phyloP scores from a whole-genome alignment of 2,329 filamentous ascomycete species.

The Talaromyces sp. region DNA sequence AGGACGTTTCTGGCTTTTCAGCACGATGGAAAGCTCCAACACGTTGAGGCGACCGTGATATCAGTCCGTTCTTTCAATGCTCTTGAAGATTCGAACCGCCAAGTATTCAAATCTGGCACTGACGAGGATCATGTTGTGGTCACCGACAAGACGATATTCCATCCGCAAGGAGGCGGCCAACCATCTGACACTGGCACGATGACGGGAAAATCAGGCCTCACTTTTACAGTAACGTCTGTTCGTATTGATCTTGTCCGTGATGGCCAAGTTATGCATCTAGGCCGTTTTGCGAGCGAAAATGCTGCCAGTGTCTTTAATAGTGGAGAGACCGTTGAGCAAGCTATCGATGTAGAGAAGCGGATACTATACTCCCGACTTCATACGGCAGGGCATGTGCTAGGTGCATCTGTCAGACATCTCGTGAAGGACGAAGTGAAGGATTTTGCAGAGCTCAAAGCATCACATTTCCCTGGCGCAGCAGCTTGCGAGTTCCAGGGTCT shows the following conservation, averaged over 20 bases:
- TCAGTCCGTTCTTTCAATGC: constrained; percentile 49
- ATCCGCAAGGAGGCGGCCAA: constrained; percentile 29
- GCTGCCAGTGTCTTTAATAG: constrained; percentile 12
- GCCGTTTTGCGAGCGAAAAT: constrained; percentile 15
- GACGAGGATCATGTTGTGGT: constrained; percentile 22
- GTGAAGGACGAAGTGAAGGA: constrained; percentile 17
- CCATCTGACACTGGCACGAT: constrained; percentile 29
- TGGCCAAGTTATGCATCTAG: constrained; percentile 28
- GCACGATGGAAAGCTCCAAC: constrained; percentile 40
- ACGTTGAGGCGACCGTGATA: constrained; percentile 44
- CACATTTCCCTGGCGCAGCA: constrained; percentile 28
- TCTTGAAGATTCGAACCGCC: constrained; percentile 51
- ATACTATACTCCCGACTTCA: constrained; percentile 30
- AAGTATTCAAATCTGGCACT: constrained; percentile 17
- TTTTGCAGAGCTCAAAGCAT: constrained; percentile 29
- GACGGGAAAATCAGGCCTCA: constrained; percentile 13
- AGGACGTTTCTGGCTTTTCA: constrained; percentile 29
- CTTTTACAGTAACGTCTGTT: constrained; percentile 26
- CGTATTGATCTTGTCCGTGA: constrained; percentile 23
- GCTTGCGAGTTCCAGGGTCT: constrained; percentile 30
- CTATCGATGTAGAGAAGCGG: constrained; percentile 25
- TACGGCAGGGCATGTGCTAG: constrained; percentile 31
- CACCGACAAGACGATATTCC: constrained; percentile 28
- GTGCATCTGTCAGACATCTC: constrained; percentile 28
- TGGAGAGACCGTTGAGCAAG: constrained; percentile 24